These are phyloP conservation scores for Populus trichocarpa DNA, from an alignment of 441 rosid species.

Conservation along the genomic window DNA sequence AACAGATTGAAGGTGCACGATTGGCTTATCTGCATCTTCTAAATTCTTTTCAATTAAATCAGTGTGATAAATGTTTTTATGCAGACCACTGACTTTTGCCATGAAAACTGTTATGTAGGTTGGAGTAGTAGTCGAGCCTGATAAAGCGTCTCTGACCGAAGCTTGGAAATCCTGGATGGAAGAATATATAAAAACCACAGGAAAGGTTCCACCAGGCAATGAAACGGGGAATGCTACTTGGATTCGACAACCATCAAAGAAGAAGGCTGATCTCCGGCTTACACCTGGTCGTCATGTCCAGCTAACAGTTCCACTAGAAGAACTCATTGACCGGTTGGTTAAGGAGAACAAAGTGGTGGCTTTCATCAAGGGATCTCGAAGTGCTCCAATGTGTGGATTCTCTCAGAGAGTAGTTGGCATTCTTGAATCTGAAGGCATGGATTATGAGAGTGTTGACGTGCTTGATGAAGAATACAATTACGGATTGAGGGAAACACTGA, in stretches of 20 bases:
- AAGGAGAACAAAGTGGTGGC: slow-evolving; percentile 89
- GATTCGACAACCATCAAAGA: slow-evolving; percentile 56
- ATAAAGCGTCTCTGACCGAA: slow-evolving; percentile 57
- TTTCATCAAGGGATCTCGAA: slow-evolving; percentile 82
- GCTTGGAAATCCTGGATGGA: slow-evolving; percentile 98
- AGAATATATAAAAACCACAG: slow-evolving; percentile 68
- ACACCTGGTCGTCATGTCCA: slow-evolving; percentile 84
- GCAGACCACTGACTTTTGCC: background rate
- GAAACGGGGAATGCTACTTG: slow-evolving; percentile 82
- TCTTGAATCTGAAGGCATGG: slow-evolving; percentile 70
- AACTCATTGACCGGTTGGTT: slow-evolving; percentile 61
- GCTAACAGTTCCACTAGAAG: slow-evolving; percentile 67
- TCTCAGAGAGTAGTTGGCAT: slow-evolving; percentile 79
- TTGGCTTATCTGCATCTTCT: background rate
- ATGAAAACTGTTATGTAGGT: slow-evolving; percentile 36
- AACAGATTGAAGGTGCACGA: background rate
- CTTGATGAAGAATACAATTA: slow-evolving; percentile 76
- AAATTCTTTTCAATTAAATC: background rate
- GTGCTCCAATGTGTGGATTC: slow-evolving; percentile 86
- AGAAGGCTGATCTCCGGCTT: slow-evolving; percentile 79
- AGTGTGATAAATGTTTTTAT: background rate
- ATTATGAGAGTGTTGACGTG: slow-evolving; percentile 78
- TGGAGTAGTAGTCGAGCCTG: slow-evolving; percentile 66
- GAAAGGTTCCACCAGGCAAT: slow-evolving; percentile 86
- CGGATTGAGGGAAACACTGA: slow-evolving; percentile 83